A percentile compares a stretch with the other conserved stretches of the same genome.
These are phyloP conservation scores for Colletotrichum neosansevieriae DNA, from an alignment of 2,329 filamentous ascomycete species.

Conservation along the genomic window DNA sequence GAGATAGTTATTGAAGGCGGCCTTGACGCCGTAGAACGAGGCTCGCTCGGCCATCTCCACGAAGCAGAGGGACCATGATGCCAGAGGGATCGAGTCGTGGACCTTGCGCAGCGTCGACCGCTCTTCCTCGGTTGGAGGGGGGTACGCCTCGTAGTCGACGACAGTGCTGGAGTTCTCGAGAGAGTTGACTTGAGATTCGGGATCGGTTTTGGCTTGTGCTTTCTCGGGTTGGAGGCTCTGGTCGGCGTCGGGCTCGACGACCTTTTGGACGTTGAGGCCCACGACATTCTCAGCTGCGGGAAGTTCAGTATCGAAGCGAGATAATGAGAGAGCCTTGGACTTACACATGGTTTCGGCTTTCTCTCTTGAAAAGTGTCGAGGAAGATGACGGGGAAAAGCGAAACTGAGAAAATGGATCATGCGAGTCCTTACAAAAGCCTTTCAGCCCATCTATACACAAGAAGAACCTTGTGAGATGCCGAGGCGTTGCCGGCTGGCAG, in stretches of 20 bases:
- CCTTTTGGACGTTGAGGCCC: slow-evolving; percentile 27
- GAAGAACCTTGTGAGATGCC: neutral
- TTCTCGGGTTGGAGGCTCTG: slow-evolving; percentile 19
- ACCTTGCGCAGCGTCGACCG: slow-evolving; percentile 46
- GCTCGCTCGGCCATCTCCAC: slow-evolving; percentile 73
- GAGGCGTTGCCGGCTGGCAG: neutral
- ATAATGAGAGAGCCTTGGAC: neutral
- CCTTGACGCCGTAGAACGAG: slow-evolving; percentile 69
- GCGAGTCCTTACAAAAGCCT: neutral
- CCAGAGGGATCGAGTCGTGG: slow-evolving; percentile 61
- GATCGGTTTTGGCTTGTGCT: slow-evolving; percentile 1
- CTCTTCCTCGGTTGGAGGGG: slow-evolving; percentile 32
- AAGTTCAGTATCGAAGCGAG: neutral
- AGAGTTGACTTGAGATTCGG: slow-evolving; percentile 19
- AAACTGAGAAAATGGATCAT: neutral
- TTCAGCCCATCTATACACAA: neutral
- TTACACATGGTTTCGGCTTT: slow-evolving; percentile 25
- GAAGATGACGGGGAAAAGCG: neutral
- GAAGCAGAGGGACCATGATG: slow-evolving; percentile 68
- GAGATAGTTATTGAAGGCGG: slow-evolving; percentile 70
- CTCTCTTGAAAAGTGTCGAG: neutral
- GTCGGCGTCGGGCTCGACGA: slow-evolving; percentile 28
- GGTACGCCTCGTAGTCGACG: slow-evolving; percentile 21
- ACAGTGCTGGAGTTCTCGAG: slow-evolving; percentile 2
- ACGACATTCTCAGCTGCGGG: slow-evolving; percentile 31